Percentiles rank a stretch among this genome's conserved stretches.
These are phyloP conservation scores for Podospora tetraspora DNA, from an alignment of 495 filamentous ascomycete species.

Conservation along the genomic window DNA sequence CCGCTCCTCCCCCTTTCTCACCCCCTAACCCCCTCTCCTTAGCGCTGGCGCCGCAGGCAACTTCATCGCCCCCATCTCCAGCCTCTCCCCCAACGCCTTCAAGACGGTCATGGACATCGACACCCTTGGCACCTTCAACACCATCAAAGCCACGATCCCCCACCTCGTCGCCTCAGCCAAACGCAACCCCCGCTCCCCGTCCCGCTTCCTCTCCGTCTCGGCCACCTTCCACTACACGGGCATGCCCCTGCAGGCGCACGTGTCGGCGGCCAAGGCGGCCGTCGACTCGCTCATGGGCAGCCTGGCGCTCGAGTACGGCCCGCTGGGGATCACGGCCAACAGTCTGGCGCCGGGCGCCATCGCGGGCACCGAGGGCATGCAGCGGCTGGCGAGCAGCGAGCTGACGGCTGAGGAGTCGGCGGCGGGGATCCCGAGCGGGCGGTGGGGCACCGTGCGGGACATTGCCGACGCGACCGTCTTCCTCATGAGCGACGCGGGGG, in stretches of 20 bases:
- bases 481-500: conserved; percentile 75
- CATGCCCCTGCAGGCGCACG: conserved; percentile 78
- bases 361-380: conserved; percentile 57
- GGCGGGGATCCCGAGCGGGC: conserved; percentile 56
- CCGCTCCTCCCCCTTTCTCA: not conserved
- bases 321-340: conserved; percentile 82
- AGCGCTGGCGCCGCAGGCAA: conserved; percentile 95
- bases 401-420: conserved; percentile 26
- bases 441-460: conserved; percentile 75
- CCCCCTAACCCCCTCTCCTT: conserved; percentile 13
- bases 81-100: conserved; percentile 82
- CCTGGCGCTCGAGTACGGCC: conserved; percentile 80
- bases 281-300: conserved; percentile 75
- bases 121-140: conserved; percentile 88
- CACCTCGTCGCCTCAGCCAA: conserved; percentile 68
- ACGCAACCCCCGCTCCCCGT: conserved; percentile 48
- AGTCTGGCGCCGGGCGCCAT: conserved; percentile 81
- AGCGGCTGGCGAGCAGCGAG: conserved; percentile 42
- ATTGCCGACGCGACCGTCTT: conserved; percentile 91
- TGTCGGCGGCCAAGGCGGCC: conserved; percentile 82
- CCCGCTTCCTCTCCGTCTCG: conserved; percentile 77
- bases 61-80: conserved; percentile 83
- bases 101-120: conserved; percentile 96
- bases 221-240: conserved; percentile 88
- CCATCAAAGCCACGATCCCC: conserved; percentile 81